phyloP scores from a whole-genome alignment of 768 basidiomycete genomes.

The Neoboletus brunneissimus region DNA sequence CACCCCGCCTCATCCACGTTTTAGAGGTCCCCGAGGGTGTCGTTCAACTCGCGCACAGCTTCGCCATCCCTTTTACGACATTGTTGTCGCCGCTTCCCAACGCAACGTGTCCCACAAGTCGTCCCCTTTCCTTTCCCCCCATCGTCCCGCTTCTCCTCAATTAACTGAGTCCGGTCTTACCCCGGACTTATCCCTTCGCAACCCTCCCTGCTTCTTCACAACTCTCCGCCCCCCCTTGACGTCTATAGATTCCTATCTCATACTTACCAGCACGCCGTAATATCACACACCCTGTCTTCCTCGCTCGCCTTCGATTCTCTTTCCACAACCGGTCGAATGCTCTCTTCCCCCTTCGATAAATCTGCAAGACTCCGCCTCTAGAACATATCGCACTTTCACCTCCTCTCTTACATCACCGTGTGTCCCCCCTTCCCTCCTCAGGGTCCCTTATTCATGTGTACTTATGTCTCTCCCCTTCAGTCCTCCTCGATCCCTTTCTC shows the following conservation, averaged over 20 bases:
- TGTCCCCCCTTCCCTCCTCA: conserved; percentile 17
- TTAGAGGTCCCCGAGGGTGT: conserved; percentile 26
- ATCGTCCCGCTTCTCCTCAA: conserved; percentile 16
- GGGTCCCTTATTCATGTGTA: conserved; percentile 23
- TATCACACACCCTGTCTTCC: conserved; percentile 25
- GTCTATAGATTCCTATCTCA: conserved; percentile 31
- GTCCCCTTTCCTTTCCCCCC: conserved; percentile 19
- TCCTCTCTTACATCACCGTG: conserved; percentile 20
- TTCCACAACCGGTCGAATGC: conserved; percentile 22
- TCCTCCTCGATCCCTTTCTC: conserved; percentile 14
- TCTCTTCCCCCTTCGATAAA: conserved; percentile 20
- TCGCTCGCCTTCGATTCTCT: conserved; percentile 18
- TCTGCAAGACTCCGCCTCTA: conserved; percentile 14
- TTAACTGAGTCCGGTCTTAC: conserved; percentile 28
- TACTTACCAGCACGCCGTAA: conserved; percentile 19
- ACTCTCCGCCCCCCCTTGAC: conserved; percentile 12
- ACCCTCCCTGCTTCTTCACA: conserved; percentile 19
- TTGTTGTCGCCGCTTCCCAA: conserved; percentile 18
- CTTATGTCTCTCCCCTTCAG: conserved; percentile 30
- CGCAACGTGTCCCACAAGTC: conserved; percentile 15
- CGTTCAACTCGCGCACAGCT: conserved; percentile 18
- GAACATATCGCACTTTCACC: conserved; percentile 16
- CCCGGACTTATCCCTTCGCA: conserved; percentile 29
- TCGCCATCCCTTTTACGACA: conserved; percentile 26
- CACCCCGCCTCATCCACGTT: conserved; percentile 27